These are phyloP conservation scores for Magnusiomyces magnusii DNA, from an alignment of 1,139 yeast genomes.

Conservation along the genomic window DNA sequence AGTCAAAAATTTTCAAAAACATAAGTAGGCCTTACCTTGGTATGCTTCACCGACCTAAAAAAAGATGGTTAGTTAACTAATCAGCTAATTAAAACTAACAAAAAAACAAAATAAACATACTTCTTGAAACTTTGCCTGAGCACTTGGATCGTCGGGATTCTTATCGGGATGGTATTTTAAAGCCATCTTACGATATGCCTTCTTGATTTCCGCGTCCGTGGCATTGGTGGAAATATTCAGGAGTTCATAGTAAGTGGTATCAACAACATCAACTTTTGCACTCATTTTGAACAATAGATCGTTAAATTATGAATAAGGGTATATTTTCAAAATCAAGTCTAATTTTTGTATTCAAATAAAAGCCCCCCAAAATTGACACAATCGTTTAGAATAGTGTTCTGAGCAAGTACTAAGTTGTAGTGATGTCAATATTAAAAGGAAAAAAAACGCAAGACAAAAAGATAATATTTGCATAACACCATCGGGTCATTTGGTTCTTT, in stretches of 20 bases:
- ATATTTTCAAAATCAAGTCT: not conserved
- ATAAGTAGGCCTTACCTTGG: slow-evolving; percentile 18
- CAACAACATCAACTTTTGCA: slow-evolving; percentile 58
- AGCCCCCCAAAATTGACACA: not conserved
- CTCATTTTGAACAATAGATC: not conserved
- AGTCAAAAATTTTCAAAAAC: not conserved
- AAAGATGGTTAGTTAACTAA: not conserved
- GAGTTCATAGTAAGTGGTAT: slow-evolving; percentile 79
- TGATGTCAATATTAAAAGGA: no score
- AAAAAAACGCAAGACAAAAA: no score
- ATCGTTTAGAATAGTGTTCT: not conserved
- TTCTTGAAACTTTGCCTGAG: slow-evolving; percentile 55
- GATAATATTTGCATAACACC: not conserved
- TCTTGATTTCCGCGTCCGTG: slow-evolving; percentile 75
- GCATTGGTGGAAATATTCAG: slow-evolving; percentile 66
- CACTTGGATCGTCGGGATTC: slow-evolving; percentile 79
- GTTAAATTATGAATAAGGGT: not conserved
- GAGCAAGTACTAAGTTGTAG: not conserved
- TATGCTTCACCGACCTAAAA: slow-evolving; percentile 32
- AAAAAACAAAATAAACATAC: not conserved
- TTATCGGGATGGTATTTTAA: slow-evolving; percentile 91
- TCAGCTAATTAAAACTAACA: not conserved
- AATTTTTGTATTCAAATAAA: not conserved
- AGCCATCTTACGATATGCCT: slow-evolving; percentile 87
- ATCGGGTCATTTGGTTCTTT: not conserved